Base-by-base conservation (phyloP, 2,329 filamentous ascomycete species). In the Blastomyces emzantsi region DNA sequence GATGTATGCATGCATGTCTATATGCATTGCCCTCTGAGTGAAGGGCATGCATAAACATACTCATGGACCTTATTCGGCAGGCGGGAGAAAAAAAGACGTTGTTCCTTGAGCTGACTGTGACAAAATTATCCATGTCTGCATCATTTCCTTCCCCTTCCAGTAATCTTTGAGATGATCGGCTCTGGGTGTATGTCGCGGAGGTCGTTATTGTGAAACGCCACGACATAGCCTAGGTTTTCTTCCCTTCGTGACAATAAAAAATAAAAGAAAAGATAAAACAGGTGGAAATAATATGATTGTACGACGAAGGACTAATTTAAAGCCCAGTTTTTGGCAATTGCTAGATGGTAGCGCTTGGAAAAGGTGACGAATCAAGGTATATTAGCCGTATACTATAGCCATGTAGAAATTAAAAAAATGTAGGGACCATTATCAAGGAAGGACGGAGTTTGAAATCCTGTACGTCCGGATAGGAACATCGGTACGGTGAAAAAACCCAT, bases 401-500 rank as follows among this genome's bases (percentile, higher is more conserved):
- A 41, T 51, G 59, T 22, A 52, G 54, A 58, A 7, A n/a, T 17
- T 49, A 17, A 49, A 49, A 49, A 11, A 36, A 17, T 9, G 43
- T 51, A 6, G 13, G 13, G 28, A 22, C 36, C 43, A 30, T 49
- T 36, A 9, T 54, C 45, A 62, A 11, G 36, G 36, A 54, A 52
- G 33, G 22, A 47, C 17, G 30, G 61, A 51, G 28, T 43, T 66
- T 54, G 66, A 68, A 30, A 78, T 73, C 39, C 66, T 69, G 67
- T 77, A 78, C 19, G 72, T 77, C 33, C 67, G 66, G 41, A 78
- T 77, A 0, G 76, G 75, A 28, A 76, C 75, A 55, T 65, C 66
- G 3, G 74, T 76, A 39, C 72, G 72, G 67, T 82, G 80, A 65
- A 82, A 82, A 59, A 82, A 78, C 0, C 79, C 75, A 9, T 71